These are phyloP conservation scores for Chenopodium berlandieri DNA, from an alignment of 148 eudicot species.

Conservation along the genomic window DNA sequence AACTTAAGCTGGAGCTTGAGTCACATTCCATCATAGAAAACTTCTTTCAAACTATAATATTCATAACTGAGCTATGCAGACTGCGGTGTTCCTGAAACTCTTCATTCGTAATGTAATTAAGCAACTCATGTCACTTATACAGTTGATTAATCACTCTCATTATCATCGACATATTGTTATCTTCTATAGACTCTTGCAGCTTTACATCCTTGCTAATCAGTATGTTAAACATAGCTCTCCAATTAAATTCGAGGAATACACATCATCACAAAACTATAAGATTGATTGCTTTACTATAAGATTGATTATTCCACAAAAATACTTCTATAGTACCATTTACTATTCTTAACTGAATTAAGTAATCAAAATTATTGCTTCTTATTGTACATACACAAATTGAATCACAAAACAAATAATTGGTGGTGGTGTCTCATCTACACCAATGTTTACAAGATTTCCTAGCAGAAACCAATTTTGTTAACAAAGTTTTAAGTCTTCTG, in stretches of 20 bases:
- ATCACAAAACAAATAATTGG: background rate
- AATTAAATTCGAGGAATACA: background rate
- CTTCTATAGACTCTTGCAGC: no score
- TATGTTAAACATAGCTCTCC: background rate
- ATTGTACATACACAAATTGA: background rate
- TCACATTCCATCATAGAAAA: no score
- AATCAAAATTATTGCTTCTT: background rate
- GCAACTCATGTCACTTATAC: no score
- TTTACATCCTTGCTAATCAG: background rate
- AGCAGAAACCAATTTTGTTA: slow-evolving; percentile 47
- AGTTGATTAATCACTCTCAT: no score
- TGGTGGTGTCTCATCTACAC: slow-evolving; percentile 47
- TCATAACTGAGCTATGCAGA: no score
- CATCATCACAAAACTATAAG: background rate
- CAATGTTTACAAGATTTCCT: slow-evolving; percentile 39
- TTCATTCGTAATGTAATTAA: no score
- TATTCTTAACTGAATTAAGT: background rate
- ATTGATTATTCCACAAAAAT: background rate
- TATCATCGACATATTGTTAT: no score
- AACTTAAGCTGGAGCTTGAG: no score
- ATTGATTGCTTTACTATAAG: background rate
- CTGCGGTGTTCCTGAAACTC: no score
- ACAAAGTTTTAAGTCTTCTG: slow-evolving; percentile 50
- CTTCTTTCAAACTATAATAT: no score
- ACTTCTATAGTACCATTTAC: background rate